Evolutionary conservation across 345 rosid species (phyloP).

Genomic region (Melastoma malabathricum): DNA sequence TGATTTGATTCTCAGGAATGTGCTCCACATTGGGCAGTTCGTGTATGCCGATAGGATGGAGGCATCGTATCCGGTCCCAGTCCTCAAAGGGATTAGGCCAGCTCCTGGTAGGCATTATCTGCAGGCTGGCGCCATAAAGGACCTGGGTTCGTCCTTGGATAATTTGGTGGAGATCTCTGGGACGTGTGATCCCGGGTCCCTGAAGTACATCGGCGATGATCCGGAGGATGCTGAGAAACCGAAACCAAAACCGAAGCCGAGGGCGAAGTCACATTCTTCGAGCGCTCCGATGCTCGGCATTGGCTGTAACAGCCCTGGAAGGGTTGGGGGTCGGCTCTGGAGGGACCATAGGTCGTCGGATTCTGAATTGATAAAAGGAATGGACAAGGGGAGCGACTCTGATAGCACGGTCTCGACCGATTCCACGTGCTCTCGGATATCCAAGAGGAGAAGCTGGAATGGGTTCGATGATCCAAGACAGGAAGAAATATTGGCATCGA

Average conservation of each 20-base stretch:
- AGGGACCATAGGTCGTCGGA: no score
- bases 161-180: conserved; percentile 29
- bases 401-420: conserved; percentile 18
- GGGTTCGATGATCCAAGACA: conserved; percentile 13
- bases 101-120: conserved; percentile 40
- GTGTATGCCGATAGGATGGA: conserved; percentile 43
- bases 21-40: conserved; percentile 46
- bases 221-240: no score
- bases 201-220: no score
- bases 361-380: conserved; percentile 10
- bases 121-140: conserved; percentile 26
- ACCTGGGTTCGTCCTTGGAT: conserved; percentile 30
- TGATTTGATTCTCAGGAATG: conserved; percentile 45
- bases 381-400: conserved; percentile 22
- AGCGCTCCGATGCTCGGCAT: no score
- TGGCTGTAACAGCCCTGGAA: no score
- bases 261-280: no score
- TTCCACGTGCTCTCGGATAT: conserved; percentile 8
- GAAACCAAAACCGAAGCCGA: no score
- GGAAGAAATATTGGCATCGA: conserved; percentile 17
- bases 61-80: conserved; percentile 53
- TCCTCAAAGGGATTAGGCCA: conserved; percentile 48
- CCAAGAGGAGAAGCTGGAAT: conserved; percentile 40
- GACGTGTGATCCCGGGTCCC: conserved; percentile 8
- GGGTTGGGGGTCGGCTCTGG: no score